Conservation (phyloP, 1,284 basidiomycete genomes). For the Chalciporus sp. region DNA sequence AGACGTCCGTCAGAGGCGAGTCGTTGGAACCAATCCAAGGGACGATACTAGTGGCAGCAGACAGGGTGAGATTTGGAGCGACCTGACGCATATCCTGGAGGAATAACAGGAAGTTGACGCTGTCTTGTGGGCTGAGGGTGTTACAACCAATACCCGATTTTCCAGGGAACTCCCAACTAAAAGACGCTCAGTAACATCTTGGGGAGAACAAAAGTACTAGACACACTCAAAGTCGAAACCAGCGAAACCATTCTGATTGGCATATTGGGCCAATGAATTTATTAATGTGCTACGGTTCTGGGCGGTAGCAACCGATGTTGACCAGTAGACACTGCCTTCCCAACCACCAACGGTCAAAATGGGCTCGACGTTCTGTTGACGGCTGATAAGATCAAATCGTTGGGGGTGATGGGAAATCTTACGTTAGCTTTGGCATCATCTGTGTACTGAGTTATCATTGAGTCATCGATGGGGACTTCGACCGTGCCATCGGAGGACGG, state of each 20-base stretch:
- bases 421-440: constrained; percentile 56
- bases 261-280: constrained; percentile 61
- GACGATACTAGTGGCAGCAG: constrained; percentile 69
- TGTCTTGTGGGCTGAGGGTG: constrained; percentile 61
- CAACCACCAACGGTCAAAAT: constrained; percentile 86
- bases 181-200: constrained; percentile 3
- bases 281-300: constrained; percentile 69
- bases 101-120: constrained; percentile 73
- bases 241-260: constrained; percentile 68
- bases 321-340: constrained; percentile 81
- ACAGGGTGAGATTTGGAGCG: constrained; percentile 66
- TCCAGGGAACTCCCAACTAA: constrained; percentile 88
- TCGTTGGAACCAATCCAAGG: constrained; percentile 69
- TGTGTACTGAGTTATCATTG: constrained; percentile 49
- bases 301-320: constrained; percentile 64
- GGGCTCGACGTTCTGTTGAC: constrained; percentile 61
- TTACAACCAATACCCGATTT: constrained; percentile 77
- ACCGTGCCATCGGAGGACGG: constrained; percentile 50
- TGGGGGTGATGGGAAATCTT: constrained; percentile 17
- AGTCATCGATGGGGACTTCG: constrained; percentile 38
- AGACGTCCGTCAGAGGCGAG: constrained; percentile 62
- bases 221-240: constrained; percentile 86
- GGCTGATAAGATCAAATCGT: neutral
- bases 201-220: neutral
- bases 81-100: constrained; percentile 69